Evolutionary conservation across 306 rosid species (phyloP).

Genomic region (Castanea mollissima): DNA sequence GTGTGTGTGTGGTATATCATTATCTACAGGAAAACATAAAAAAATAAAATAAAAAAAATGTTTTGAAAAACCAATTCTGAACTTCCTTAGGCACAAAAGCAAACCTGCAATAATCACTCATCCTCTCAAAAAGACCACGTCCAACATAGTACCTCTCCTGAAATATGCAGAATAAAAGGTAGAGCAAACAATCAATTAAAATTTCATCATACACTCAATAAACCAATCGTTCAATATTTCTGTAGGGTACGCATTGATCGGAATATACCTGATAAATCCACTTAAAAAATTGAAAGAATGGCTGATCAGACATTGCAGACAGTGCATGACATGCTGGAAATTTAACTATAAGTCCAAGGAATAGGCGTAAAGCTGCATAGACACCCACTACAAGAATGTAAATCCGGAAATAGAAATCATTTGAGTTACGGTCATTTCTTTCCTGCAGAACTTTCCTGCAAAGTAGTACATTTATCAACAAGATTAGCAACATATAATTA

Average conservation of each 20-base stretch:
- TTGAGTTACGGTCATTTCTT: conserved; percentile 54
- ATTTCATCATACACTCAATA: conserved; percentile 19
- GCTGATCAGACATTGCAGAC: conserved; percentile 86
- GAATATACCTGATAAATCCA: conserved; percentile 86
- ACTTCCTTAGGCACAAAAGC: conserved; percentile 9
- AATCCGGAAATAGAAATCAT: conserved; percentile 84
- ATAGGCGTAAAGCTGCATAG: conserved; percentile 69
- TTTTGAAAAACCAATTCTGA: conserved; percentile 1
- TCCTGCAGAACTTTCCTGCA: conserved; percentile 95
- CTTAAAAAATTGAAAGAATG: conserved; percentile 94
- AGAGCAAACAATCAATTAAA: conserved; percentile 10
- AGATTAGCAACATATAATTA: not conserved
- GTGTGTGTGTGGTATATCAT: not conserved
- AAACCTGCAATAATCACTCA: conserved; percentile 87
- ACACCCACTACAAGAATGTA: conserved; percentile 82
- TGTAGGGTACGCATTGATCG: conserved; percentile 6
- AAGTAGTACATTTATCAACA: conserved; percentile 17
- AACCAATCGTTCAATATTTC: conserved; percentile 4
- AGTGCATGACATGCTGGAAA: conserved; percentile 83
- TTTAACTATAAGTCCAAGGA: conserved; percentile 61
- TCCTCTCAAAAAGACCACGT: conserved; percentile 87
- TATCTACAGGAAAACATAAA: not conserved
- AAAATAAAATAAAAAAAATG: not conserved
- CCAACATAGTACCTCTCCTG: conserved; percentile 97
- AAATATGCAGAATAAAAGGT: conserved; percentile 29